phyloP scores from a whole-genome alignment of 139 green algal genomes.

The Volvox reticuliferus region DNA sequence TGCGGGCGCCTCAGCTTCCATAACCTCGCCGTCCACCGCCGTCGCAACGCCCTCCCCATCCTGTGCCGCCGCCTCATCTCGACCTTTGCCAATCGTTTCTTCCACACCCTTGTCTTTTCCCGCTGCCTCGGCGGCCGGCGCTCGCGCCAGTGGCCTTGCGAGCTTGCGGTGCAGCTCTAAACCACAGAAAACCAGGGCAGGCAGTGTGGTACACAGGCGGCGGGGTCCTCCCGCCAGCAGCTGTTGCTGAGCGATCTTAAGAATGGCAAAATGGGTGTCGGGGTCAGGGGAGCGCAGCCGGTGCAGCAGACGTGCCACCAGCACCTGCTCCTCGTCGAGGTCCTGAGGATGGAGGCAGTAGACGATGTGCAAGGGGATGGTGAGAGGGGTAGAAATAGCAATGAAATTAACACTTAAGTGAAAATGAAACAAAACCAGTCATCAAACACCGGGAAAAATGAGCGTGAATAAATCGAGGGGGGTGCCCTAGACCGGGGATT shows the following conservation, averaged over 20 bases:
- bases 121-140: not conserved
- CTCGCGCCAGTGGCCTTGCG: not conserved
- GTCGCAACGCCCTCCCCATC: not conserved
- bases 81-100: not conserved
- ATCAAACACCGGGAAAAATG: no score
- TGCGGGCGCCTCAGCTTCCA: not conserved
- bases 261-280: slow-evolving; percentile 78
- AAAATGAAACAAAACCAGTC: not conserved
- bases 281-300: slow-evolving; percentile 69
- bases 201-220: slow-evolving; percentile 84
- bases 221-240: slow-evolving; percentile 77
- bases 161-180: slow-evolving; percentile 67
- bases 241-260: slow-evolving; percentile 69
- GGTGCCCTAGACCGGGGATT: not conserved
- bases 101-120: not conserved
- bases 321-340: slow-evolving; percentile 89
- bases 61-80: not conserved
- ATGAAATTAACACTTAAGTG: not conserved
- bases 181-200: slow-evolving; percentile 80
- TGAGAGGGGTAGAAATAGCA: not conserved
- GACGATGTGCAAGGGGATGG: not conserved
- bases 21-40: not conserved
- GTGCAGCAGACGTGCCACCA: slow-evolving; percentile 94
- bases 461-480: not conserved
- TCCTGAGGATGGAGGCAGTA: slow-evolving; percentile 64